Conservation (phyloP, 768 basidiomycete species). For the Boletus coccyginus region DNA sequence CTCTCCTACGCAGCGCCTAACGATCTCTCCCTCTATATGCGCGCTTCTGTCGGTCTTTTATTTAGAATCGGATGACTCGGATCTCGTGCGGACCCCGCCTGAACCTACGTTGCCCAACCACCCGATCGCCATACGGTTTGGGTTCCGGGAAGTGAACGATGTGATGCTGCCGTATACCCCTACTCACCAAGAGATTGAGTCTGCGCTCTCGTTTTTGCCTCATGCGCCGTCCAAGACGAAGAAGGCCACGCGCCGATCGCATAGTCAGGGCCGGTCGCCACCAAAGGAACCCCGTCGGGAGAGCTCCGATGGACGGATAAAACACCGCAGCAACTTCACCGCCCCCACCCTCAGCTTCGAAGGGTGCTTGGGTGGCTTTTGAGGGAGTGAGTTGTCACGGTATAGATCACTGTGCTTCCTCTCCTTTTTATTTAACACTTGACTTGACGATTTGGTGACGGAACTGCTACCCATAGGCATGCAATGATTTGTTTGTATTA, state of each 20-base stretch:
- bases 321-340: constrained; percentile 17
- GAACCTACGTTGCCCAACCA: constrained; percentile 18
- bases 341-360: constrained; percentile 32
- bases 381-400: constrained; percentile 15
- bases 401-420: constrained; percentile 3
- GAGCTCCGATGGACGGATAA: constrained; percentile 20
- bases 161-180: constrained; percentile 24
- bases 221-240: constrained; percentile 23
- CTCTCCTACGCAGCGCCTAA: constrained; percentile 32
- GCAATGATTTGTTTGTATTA: constrained; percentile 22
- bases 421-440: not conserved
- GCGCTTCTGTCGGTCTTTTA: constrained; percentile 1
- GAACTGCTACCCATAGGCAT: constrained; percentile 27
- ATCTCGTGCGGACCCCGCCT: constrained; percentile 35
- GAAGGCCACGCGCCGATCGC: constrained; percentile 11
- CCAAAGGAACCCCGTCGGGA: constrained; percentile 14
- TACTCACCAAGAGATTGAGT: constrained; percentile 29
- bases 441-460: constrained; percentile 15
- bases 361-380: constrained; percentile 46
- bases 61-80: constrained; percentile 46
- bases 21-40: constrained; percentile 9
- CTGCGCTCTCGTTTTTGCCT: constrained; percentile 30
- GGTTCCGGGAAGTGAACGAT: constrained; percentile 16
- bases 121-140: constrained; percentile 27
- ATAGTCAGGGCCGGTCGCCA: constrained; percentile 4